A percentile compares a stretch with the other conserved stretches of the same genome.
Evolutionary conservation across 345 rosid species (phyloP).

Genomic region (Balakata baccata): DNA sequence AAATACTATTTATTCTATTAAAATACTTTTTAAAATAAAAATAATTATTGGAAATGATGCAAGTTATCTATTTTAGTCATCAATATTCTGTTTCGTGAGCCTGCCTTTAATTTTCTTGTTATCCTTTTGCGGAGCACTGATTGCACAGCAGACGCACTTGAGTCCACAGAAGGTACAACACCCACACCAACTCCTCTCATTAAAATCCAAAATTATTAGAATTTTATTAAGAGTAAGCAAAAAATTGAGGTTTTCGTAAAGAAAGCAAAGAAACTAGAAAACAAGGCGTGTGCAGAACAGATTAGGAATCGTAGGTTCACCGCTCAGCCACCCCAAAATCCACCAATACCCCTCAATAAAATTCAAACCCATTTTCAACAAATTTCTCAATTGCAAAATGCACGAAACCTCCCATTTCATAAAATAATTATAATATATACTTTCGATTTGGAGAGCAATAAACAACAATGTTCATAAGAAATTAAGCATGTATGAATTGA

Average conservation of each 20-base stretch:
- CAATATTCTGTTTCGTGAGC: not conserved
- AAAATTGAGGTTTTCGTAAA: conserved; percentile 35
- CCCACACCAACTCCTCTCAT: conserved; percentile 33
- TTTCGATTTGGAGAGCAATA: too few species aligned
- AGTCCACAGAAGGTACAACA: conserved; percentile 34
- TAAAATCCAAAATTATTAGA: too few species aligned
- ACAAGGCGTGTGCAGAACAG: conserved; percentile 34
- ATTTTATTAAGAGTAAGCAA: too few species aligned
- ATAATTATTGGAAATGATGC: too few species aligned
- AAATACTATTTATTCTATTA: too few species aligned
- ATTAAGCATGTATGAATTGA: too few species aligned
- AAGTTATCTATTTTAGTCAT: too few species aligned
- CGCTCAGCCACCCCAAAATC: not conserved
- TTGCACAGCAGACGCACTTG: conserved; percentile 9
- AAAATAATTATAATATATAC: too few species aligned
- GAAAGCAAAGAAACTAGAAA: not conserved
- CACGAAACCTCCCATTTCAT: conserved; percentile 3
- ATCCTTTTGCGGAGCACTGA: too few species aligned
- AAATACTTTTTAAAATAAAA: too few species aligned
- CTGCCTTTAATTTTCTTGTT: too few species aligned
- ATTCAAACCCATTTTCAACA: not conserved
- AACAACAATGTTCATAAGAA: too few species aligned
- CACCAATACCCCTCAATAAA: not conserved
- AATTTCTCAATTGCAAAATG: not conserved
- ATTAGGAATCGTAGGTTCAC: conserved; percentile 43